Conservation (phyloP, 1,139 yeast species). For the Geotrichum phurueaensis region DNA sequence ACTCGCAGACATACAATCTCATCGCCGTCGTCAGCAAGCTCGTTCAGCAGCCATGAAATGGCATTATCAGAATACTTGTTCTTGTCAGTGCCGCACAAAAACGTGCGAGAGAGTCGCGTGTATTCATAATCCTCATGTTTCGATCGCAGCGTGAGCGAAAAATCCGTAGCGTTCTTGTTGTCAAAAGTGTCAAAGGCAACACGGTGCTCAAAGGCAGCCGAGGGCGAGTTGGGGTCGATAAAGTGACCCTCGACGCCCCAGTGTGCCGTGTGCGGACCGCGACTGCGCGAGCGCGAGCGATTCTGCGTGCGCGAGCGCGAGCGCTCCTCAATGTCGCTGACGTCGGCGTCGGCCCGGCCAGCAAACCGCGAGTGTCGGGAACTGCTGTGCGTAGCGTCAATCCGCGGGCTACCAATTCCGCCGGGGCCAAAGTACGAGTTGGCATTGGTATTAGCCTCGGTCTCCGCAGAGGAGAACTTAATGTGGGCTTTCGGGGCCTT, state of each 20-base stretch:
- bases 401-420: constrained; percentile 3
- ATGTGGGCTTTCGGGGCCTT: constrained; percentile 5
- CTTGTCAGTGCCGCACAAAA: constrained; percentile 55
- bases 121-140: constrained; percentile 53
- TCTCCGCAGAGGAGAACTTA: constrained; percentile 13
- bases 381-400: not conserved
- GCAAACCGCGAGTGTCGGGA: not conserved
- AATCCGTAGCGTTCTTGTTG: constrained; percentile 38
- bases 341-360: not conserved
- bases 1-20: constrained; percentile 58
- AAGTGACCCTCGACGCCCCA: constrained; percentile 4
- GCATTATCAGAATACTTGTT: constrained; percentile 55
- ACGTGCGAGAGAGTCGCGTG: constrained; percentile 54
- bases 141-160: constrained; percentile 47
- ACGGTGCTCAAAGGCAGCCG: constrained; percentile 30
- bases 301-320: not conserved
- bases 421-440: constrained; percentile 14
- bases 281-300: constrained; percentile 9
- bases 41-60: constrained; percentile 60
- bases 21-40: constrained; percentile 58
- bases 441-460: constrained; percentile 16
- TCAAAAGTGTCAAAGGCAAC: constrained; percentile 53
- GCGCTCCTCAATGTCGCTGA: constrained; percentile 11
- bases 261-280: constrained; percentile 5
- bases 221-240: constrained; percentile 16